Percentiles rank a stretch among this genome's conserved stretches.
Evolutionary conservation across 176 grass and related monocot species (phyloP).

Genomic region (Panicum miliaceum): DNA sequence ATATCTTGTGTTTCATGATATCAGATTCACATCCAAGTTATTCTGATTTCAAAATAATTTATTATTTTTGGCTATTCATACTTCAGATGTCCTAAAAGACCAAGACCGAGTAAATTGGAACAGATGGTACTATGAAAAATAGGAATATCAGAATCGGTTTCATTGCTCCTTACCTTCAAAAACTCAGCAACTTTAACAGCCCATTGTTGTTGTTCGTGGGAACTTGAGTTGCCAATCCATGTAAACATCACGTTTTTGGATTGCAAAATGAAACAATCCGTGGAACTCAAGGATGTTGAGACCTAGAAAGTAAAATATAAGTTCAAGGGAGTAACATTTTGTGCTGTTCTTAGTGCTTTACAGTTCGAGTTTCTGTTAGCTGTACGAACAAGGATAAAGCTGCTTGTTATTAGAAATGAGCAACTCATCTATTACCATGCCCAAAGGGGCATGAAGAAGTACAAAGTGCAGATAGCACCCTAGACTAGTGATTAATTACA

Average conservation of each 20-base stretch:
- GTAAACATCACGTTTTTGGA: slow-evolving; percentile 68
- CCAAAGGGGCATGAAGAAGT: no score
- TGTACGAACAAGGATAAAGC: slow-evolving; percentile 11
- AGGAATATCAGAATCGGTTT: slow-evolving; percentile 15
- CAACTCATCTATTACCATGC: no score
- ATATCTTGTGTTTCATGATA: background rate
- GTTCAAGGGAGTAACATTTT: slow-evolving; percentile 27
- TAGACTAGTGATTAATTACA: no score
- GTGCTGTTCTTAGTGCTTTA: background rate
- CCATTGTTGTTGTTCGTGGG: slow-evolving; percentile 85
- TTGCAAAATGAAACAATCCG: slow-evolving; percentile 89
- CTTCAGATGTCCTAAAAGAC: background rate
- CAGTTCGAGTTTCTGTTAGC: slow-evolving; percentile 6
- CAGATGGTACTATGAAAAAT: slow-evolving; percentile 2
- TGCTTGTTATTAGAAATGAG: background rate
- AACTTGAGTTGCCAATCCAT: slow-evolving; percentile 84
- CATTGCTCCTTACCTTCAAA: slow-evolving; percentile 71
- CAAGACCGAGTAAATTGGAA: background rate
- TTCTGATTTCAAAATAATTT: background rate
- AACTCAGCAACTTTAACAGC: slow-evolving; percentile 81
- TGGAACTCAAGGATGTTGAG: slow-evolving; percentile 70
- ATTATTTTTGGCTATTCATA: background rate
- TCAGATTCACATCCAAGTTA: background rate
- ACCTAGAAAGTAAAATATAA: slow-evolving; percentile 67
- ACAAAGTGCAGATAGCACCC: no score